Evolutionary conservation across 371 early-diverging fungal genomes (phyloP).

Genomic region (Mortierella sp.): DNA sequence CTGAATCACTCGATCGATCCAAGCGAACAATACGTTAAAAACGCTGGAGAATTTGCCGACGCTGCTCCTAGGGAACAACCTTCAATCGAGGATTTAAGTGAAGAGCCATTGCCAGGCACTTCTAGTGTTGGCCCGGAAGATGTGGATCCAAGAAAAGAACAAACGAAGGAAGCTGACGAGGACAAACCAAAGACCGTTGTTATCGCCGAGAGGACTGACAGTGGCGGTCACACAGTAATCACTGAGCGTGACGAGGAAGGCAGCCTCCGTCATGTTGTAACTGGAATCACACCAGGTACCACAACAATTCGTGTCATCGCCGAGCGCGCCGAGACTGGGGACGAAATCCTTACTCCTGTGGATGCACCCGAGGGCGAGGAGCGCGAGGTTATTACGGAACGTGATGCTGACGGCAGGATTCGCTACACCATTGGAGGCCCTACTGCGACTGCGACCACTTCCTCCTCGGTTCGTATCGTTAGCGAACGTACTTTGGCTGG

Average conservation of each 20-base stretch:
- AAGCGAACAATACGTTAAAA: too few relatives aligned
- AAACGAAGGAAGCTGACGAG: too few relatives aligned
- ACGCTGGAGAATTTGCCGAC: too few relatives aligned
- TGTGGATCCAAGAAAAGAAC: too few relatives aligned
- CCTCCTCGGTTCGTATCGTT: constrained; percentile 19
- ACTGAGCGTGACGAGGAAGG: constrained; percentile 38
- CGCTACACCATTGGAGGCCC: constrained; percentile 32
- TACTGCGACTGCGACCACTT: constrained; percentile 25
- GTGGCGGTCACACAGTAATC: constrained; percentile 38
- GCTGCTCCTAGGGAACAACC: too few relatives aligned
- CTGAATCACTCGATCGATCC: too few relatives aligned
- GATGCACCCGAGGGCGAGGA: constrained; percentile 37
- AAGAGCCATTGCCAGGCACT: too few relatives aligned
- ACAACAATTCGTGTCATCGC: constrained; percentile 43
- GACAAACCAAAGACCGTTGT: too few relatives aligned
- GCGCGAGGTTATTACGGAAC: constrained; percentile 38
- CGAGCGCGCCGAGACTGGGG: constrained; percentile 35
- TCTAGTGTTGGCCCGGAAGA: too few relatives aligned
- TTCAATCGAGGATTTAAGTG: too few relatives aligned
- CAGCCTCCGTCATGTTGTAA: constrained; percentile 26
- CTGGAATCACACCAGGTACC: constrained; percentile 23
- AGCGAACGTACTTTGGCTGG: constrained; percentile 32
- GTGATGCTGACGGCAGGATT: constrained; percentile 29
- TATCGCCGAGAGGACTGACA: too few relatives aligned
- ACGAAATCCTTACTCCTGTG: constrained; percentile 36